Evolutionary conservation across 2,329 filamentous ascomycete species (phyloP).

Genomic region (Cladosporium sp.): DNA sequence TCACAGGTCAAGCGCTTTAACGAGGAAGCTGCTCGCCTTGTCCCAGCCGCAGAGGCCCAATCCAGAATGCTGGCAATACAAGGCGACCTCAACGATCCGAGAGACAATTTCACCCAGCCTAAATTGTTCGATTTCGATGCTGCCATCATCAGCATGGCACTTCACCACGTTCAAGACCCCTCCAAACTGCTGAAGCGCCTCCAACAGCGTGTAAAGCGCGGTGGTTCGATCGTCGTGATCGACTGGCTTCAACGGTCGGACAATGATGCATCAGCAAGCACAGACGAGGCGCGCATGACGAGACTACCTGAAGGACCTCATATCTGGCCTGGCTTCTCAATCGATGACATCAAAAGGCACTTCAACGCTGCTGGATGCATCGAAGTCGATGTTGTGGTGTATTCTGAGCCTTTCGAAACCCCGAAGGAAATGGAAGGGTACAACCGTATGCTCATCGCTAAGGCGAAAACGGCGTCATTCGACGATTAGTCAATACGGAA

Average conservation of each 20-base stretch:
- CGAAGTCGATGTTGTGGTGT: background rate
- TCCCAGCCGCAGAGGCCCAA: background rate
- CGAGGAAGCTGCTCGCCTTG: constrained; percentile 1
- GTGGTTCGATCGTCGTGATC: constrained; percentile 3
- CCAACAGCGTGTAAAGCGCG: background rate
- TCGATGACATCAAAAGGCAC: background rate
- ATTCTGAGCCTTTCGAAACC: background rate
- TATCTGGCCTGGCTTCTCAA: constrained; percentile 7
- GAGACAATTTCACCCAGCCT: background rate
- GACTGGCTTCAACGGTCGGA: background rate
- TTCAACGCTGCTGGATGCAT: background rate
- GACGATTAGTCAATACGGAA: too few relatives aligned
- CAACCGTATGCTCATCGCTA: background rate
- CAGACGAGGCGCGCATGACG: too few relatives aligned
- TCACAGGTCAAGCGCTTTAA: constrained; percentile 14
- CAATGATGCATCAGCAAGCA: background rate
- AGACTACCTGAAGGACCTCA: background rate
- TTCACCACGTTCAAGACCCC: constrained; percentile 9
- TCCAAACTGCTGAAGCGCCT: constrained; percentile 2
- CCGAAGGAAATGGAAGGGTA: background rate
- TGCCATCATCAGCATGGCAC: constrained; percentile 12
- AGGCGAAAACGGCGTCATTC: background rate
- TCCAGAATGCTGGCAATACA: constrained; percentile 10
- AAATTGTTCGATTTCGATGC: constrained; percentile 12
- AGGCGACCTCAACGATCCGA: constrained; percentile 9